Evolutionary conservation across 169 alveolate species (phyloP).

Genomic region (Eimeria sp.): DNA sequence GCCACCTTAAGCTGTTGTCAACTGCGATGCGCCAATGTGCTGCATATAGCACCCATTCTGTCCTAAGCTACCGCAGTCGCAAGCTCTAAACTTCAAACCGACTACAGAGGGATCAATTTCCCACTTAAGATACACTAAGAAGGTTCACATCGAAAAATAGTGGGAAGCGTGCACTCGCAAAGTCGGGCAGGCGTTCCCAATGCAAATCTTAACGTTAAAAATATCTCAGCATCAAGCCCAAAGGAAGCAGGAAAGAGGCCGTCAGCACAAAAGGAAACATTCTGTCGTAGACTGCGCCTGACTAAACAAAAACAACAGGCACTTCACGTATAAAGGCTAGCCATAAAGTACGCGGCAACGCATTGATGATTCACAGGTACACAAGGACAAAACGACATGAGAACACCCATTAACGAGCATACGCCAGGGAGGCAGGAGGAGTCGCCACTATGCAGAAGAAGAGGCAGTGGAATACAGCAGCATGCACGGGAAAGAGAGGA

Average conservation of each 20-base stretch:
- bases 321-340: neutral
- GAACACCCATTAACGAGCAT: neutral
- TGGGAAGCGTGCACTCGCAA: neutral
- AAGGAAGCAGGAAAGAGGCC: constrained; percentile 53
- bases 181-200: neutral
- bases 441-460: neutral
- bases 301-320: neutral
- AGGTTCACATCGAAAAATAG: neutral
- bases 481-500: neutral
- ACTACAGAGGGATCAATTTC: neutral
- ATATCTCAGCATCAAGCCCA: constrained; percentile 6
- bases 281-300: constrained; percentile 53
- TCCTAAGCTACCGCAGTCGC: neutral
- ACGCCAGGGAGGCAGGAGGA: neutral
- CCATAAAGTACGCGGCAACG: neutral
- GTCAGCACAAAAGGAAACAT: constrained; percentile 53
- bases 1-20: neutral
- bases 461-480: neutral
- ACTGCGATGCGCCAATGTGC: neutral
- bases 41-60: neutral
- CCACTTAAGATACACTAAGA: neutral
- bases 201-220: neutral
- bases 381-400: neutral
- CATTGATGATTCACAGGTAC: neutral
- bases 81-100: neutral